phyloP scores from a whole-genome alignment of 495 filamentous ascomycete species.

The Hyphodiscus hymeniophilus region DNA sequence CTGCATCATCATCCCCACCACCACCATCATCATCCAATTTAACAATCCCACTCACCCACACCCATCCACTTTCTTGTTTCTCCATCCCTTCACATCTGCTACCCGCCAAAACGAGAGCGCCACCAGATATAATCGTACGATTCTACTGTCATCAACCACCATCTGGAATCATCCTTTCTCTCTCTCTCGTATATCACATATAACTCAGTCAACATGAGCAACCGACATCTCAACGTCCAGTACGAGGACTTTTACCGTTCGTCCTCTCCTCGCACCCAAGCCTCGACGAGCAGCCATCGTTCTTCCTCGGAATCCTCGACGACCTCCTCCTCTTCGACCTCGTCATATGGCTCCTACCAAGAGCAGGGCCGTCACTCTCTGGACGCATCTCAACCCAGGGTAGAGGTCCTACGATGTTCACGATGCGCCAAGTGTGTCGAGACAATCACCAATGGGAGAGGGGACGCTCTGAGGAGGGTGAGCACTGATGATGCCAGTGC shows the following conservation, averaged over 20 bases:
- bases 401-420: constrained; percentile 45
- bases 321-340: constrained; percentile 29
- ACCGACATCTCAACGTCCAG: neutral
- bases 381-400: constrained; percentile 36
- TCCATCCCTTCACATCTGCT: too few species aligned
- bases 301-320: constrained; percentile 27
- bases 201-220: neutral
- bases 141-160: too few species aligned
- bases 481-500: constrained; percentile 44
- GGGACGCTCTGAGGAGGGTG: constrained; percentile 6
- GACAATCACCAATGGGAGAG: constrained; percentile 24
- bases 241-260: neutral
- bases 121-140: too few species aligned
- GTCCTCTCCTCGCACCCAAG: constrained; percentile 5
- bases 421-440: constrained; percentile 47
- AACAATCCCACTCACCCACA: too few species aligned
- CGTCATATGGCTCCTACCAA: constrained; percentile 27
- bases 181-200: too few species aligned
- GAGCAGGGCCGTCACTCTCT: constrained; percentile 1
- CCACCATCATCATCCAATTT: too few species aligned
- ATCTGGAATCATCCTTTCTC: neutral
- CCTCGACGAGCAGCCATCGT: neutral
- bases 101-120: too few species aligned
- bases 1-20: too few species aligned
- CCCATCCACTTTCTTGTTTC: too few species aligned